phyloP scores from a whole-genome alignment of 2,329 filamentous ascomycete genomes.

The Phyllosticta citriasiana region DNA sequence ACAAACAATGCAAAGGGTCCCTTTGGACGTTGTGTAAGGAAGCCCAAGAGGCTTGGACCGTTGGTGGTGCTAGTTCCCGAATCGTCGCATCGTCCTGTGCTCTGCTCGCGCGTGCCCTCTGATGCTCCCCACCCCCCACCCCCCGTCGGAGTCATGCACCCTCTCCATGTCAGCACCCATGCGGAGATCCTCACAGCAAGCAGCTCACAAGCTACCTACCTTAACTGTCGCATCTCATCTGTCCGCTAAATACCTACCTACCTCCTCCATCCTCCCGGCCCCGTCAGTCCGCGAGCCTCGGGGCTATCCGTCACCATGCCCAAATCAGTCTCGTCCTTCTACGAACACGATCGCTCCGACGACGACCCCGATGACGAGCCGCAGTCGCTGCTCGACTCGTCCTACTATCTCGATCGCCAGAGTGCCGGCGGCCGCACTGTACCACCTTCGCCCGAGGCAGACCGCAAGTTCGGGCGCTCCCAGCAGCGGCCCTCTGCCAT shows the following conservation, averaged over 20 bases:
- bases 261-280: background rate
- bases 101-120: conserved; percentile 1
- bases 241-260: background rate
- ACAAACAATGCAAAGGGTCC: background rate
- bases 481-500: conserved; percentile 22
- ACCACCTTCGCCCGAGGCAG: conserved; percentile 18
- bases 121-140: background rate
- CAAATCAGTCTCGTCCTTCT: conserved; percentile 26
- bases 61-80: background rate
- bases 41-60: background rate
- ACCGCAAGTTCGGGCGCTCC: conserved; percentile 20
- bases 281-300: background rate
- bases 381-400: conserved; percentile 6
- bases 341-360: conserved; percentile 22
- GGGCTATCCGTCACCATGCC: conserved; percentile 20
- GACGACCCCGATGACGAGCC: conserved; percentile 21
- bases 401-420: conserved; percentile 12
- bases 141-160: conserved; percentile 2
- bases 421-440: conserved; percentile 23
- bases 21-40: background rate
- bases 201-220: background rate
- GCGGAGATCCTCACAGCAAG: background rate
- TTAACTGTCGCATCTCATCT: background rate
- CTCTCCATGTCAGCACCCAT: background rate
- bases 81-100: too few relatives aligned